Conservation (phyloP, 352 stramenopile species). For the Pythium guiyangense region DNA sequence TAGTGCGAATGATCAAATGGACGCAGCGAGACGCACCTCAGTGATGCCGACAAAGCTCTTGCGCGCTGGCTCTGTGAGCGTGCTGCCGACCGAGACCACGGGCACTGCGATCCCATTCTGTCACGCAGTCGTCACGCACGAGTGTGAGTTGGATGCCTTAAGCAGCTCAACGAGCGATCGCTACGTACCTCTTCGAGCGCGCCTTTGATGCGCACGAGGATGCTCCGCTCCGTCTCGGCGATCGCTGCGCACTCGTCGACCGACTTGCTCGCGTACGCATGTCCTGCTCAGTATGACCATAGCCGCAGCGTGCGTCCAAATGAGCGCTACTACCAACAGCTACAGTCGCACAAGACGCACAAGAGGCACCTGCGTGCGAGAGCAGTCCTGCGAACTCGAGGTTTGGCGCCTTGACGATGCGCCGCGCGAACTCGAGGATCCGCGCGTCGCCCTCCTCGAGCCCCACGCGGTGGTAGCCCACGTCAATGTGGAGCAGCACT, state of each 20-base stretch:
- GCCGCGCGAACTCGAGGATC: conserved; percentile 42
- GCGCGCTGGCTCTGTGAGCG: conserved; percentile 54
- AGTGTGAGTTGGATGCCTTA: no score
- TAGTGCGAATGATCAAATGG: no score
- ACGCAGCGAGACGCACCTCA: conserved; percentile 43
- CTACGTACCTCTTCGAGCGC: conserved; percentile 32
- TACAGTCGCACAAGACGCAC: background rate
- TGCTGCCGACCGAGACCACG: conserved; percentile 62
- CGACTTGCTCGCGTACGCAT: conserved; percentile 51
- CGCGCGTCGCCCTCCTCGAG: conserved; percentile 51
- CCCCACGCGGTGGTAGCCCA: conserved; percentile 71
- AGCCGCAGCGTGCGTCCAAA: background rate
- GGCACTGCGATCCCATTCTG: conserved; percentile 46
- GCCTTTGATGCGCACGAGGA: conserved; percentile 65
- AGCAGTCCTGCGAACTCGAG: conserved; percentile 58
- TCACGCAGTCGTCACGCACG: background rate
- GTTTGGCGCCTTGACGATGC: conserved; percentile 41
- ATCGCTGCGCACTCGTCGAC: conserved; percentile 42
- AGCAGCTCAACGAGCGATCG: background rate
- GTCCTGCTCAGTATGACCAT: conserved; percentile 22
- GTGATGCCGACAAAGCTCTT: conserved; percentile 66
- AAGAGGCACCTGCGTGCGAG: conserved; percentile 42
- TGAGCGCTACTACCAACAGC: background rate
- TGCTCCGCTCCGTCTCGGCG: conserved; percentile 50
- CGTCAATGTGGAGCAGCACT: conserved; percentile 70